Conservation (phyloP, 805 yeast species). For the Wickerhamomyces sydowiorum region DNA sequence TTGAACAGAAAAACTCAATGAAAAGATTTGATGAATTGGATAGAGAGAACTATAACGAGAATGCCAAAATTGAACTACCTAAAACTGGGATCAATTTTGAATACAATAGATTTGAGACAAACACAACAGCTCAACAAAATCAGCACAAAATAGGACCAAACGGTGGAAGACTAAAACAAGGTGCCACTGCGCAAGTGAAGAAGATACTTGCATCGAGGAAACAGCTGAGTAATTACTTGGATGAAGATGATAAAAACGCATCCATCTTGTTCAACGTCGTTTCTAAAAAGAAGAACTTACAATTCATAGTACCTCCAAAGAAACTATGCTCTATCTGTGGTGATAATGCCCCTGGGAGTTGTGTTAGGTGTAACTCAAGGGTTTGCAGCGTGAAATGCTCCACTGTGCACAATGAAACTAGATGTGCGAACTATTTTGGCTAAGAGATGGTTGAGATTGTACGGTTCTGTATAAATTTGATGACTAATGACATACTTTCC, state of each 20-base stretch:
- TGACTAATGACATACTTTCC: background rate
- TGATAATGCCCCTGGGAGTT: slow-evolving; percentile 33
- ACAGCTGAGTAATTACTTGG: slow-evolving; percentile 33
- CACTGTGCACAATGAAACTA: slow-evolving; percentile 35
- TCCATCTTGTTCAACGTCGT: slow-evolving; percentile 23
- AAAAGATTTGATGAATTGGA: slow-evolving; percentile 37
- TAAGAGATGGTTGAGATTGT: too few species aligned
- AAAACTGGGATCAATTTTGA: slow-evolving; percentile 22
- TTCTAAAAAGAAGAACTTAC: slow-evolving; percentile 23
- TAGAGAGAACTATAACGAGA: slow-evolving; percentile 39
- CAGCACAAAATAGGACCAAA: slow-evolving; percentile 1
- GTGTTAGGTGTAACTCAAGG: slow-evolving; percentile 35
- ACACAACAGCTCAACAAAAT: slow-evolving; percentile 7
- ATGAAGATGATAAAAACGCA: slow-evolving; percentile 35
- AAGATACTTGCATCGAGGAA: slow-evolving; percentile 35
- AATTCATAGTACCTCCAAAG: slow-evolving; percentile 28
- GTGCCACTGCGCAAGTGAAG: slow-evolving; percentile 28
- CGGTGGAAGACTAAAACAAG: slow-evolving; percentile 10
- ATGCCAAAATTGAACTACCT: slow-evolving; percentile 32
- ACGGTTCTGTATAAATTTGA: background rate
- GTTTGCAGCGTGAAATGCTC: slow-evolving; percentile 37
- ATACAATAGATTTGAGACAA: slow-evolving; percentile 7
- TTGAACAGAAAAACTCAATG: slow-evolving; percentile 29
- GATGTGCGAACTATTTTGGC: slow-evolving; percentile 30
- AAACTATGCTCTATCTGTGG: slow-evolving; percentile 43